These are phyloP conservation scores for Penicillium occitanis DNA, from an alignment of 2,329 filamentous ascomycete species.

Conservation along the genomic window DNA sequence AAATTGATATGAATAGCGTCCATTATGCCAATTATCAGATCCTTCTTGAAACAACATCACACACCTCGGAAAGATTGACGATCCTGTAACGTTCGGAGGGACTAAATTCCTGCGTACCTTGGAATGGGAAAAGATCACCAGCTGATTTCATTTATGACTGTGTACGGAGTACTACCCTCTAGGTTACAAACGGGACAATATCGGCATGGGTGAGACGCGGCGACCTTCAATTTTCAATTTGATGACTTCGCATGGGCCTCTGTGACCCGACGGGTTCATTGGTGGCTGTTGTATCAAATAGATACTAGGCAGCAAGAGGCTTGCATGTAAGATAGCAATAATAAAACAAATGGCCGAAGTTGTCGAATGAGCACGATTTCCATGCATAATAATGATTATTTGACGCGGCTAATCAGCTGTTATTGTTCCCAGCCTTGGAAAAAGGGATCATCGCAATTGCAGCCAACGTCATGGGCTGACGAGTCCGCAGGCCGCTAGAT, in stretches of 20 bases:
- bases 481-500: conserved; percentile 3
- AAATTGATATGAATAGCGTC: not conserved
- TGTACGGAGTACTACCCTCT: not conserved
- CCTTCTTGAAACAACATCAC: not conserved
- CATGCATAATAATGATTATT: not conserved
- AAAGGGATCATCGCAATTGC: not conserved
- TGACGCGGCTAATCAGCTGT: not conserved
- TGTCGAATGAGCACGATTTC: not conserved
- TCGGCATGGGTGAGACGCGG: not conserved
- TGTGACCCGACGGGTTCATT: not conserved
- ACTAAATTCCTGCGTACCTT: not conserved
- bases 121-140: not conserved
- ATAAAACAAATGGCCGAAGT: not conserved
- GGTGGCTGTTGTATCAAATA: not conserved
- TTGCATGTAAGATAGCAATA: not conserved
- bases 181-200: not conserved
- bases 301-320: not conserved
- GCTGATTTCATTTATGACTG: not conserved
- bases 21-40: not conserved
- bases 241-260: not conserved
- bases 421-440: not conserved
- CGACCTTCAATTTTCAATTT: not conserved
- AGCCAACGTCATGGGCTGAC: conserved; percentile 12
- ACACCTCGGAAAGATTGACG: not conserved
- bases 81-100: not conserved